A percentile compares a stretch with the other conserved stretches of the same genome.
phyloP scores from a whole-genome alignment of 1,284 basidiomycete genomes.

The Tausonia pullulans region DNA sequence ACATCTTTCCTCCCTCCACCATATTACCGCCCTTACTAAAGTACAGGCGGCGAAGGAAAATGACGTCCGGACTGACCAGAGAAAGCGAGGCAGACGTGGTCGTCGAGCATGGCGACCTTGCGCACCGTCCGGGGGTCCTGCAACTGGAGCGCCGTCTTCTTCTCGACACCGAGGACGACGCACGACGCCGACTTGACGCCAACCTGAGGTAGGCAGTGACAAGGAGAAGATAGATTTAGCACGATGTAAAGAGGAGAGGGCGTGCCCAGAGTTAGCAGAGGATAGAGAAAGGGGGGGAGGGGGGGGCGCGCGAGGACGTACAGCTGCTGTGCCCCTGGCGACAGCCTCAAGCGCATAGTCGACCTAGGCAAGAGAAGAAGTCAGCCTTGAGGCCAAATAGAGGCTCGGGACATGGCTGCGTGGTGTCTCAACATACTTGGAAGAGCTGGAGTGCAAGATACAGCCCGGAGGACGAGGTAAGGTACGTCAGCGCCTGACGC shows the following conservation, averaged over 20 bases:
- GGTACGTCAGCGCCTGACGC: slow-evolving; percentile 5
- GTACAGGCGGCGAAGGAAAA: not conserved
- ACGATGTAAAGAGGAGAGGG: not conserved
- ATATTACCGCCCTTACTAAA: not conserved
- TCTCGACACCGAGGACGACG: slow-evolving; percentile 95
- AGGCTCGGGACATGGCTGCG: not conserved
- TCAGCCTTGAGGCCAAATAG: not conserved
- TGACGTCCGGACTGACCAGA: slow-evolving; percentile 52
- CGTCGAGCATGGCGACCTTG: slow-evolving; percentile 97
- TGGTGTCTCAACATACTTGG: slow-evolving; percentile 24
- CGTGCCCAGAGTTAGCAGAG: not conserved
- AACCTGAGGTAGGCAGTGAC: slow-evolving; percentile 46
- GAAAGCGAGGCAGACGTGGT: slow-evolving; percentile 95
- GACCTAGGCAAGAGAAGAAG: slow-evolving; percentile 48
- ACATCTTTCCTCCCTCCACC: not conserved
- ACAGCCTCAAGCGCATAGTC: slow-evolving; percentile 98
- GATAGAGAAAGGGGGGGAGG: not conserved
- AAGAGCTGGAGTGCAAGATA: slow-evolving; percentile 27
- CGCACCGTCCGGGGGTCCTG: slow-evolving; percentile 96
- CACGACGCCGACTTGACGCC: slow-evolving; percentile 91
- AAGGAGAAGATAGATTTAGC: not conserved
- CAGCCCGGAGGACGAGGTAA: not conserved
- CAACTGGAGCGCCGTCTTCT: slow-evolving; percentile 93
- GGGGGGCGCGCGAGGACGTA: slow-evolving; percentile 35
- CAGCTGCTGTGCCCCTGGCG: slow-evolving; percentile 92